These are phyloP conservation scores for Fragilariopsis cylindrus DNA, from an alignment of 108 stramenopile genomes.

Conservation along the genomic window DNA sequence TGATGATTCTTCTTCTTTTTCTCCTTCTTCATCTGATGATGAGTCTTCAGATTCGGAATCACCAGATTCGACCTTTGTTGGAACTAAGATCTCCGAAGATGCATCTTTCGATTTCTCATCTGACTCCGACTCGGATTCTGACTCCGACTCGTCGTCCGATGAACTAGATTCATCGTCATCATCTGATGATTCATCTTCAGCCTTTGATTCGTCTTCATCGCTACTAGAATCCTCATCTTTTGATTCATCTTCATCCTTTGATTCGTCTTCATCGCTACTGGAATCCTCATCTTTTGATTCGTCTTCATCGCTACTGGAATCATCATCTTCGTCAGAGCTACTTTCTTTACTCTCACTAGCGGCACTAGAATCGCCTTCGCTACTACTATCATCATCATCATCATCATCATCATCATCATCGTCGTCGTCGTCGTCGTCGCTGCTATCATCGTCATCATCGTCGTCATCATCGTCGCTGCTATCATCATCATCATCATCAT, in stretches of 20 bases:
- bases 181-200: constrained; percentile 8
- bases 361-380: constrained; percentile 1
- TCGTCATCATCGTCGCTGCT: not conserved
- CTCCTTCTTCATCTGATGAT: constrained; percentile 17
- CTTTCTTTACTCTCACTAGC: not conserved
- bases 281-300: constrained; percentile 7
- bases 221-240: constrained; percentile 11
- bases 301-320: not conserved
- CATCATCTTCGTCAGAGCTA: constrained; percentile 11
- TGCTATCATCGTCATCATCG: not conserved
- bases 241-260: not conserved
- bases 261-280: constrained; percentile 11
- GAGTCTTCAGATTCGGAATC: constrained; percentile 4
- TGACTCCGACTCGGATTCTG: not conserved
- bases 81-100: constrained; percentile 10
- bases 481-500: not conserved
- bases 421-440: not conserved
- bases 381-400: constrained; percentile 10
- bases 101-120: not conserved
- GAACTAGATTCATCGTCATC: not conserved
- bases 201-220: not conserved
- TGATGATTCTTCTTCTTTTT: constrained; percentile 11
- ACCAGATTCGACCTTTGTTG: not conserved
- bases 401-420: not conserved
- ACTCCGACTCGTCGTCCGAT: constrained; percentile 10